Percentiles rank a stretch among this genome's conserved stretches.
These are phyloP conservation scores for Corymbia maculata DNA, from an alignment of 345 rosid genomes.

Conservation along the genomic window DNA sequence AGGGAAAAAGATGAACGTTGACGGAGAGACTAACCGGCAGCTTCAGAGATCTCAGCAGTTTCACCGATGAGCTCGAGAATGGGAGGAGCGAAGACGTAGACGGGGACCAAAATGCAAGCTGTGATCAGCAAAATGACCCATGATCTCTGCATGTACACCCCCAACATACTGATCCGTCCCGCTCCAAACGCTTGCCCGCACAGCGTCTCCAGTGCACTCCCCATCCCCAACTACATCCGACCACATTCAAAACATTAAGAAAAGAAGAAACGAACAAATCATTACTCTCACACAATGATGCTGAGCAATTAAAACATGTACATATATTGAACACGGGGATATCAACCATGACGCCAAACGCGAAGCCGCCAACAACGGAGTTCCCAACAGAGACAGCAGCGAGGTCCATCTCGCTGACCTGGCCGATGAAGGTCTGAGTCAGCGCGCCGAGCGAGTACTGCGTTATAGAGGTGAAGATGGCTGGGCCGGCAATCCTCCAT, in stretches of 20 bases:
- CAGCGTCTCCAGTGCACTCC: slow-evolving; percentile 83
- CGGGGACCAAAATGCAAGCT: slow-evolving; percentile 45
- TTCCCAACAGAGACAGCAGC: slow-evolving; percentile 86
- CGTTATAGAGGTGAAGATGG: slow-evolving; percentile 59
- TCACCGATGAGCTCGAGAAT: slow-evolving; percentile 58
- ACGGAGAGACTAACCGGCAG: slow-evolving; percentile 54
- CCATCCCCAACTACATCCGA: slow-evolving; percentile 69
- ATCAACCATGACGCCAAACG: slow-evolving; percentile 66
- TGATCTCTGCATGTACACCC: slow-evolving; percentile 89
- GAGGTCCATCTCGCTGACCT: slow-evolving; percentile 62
- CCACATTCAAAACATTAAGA: slow-evolving; percentile 10
- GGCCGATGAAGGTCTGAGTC: slow-evolving; percentile 74
- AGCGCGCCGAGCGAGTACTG: slow-evolving; percentile 88
- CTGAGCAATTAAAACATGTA: neutral
- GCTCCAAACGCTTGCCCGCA: slow-evolving; percentile 95
- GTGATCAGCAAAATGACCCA: slow-evolving; percentile 74
- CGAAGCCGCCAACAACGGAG: slow-evolving; percentile 74
- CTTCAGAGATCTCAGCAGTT: slow-evolving; percentile 61
- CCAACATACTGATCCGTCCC: slow-evolving; percentile 64
- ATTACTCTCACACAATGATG: neutral
- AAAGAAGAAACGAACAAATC: neutral
- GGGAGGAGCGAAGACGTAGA: slow-evolving; percentile 80
- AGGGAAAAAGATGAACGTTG: neutral
- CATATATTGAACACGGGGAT: neutral
- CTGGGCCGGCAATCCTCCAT: slow-evolving; percentile 83